A percentile compares a stretch with the other conserved stretches of the same genome.
Conservation (phyloP, 1,139 yeast genomes). For the Yarrowia galli region DNA sequence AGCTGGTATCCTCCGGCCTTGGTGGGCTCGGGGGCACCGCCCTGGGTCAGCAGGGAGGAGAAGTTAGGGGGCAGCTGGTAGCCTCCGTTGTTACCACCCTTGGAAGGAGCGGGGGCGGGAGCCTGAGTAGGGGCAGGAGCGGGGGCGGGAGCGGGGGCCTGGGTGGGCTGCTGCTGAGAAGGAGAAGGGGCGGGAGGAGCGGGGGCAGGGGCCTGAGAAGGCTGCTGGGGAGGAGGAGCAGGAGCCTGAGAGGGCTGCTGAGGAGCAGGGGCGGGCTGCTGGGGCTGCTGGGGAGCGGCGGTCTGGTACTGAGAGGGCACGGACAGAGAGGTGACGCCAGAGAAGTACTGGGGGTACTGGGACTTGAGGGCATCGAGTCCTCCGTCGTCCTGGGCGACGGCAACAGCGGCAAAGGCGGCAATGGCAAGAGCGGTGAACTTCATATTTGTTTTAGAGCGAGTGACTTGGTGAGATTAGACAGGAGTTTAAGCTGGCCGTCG, state of each 20-base stretch:
- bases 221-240: conserved; percentile 25
- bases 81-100: conserved; percentile 23
- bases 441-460: conserved; percentile 19
- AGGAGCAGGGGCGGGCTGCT: conserved; percentile 28
- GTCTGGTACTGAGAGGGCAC: conserved; percentile 30
- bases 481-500: conserved; percentile 24
- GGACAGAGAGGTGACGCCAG: conserved; percentile 32
- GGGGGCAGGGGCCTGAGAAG: conserved; percentile 18
- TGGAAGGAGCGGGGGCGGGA: conserved; percentile 21
- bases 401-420: conserved; percentile 32
- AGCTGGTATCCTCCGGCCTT: conserved; percentile 23
- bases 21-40: neutral
- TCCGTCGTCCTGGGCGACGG: conserved; percentile 35
- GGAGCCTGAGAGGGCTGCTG: conserved; percentile 19
- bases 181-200: conserved; percentile 18
- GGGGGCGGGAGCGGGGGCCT: conserved; percentile 16
- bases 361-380: conserved; percentile 36
- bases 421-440: conserved; percentile 36
- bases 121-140: conserved; percentile 21
- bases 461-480: conserved; percentile 33
- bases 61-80: conserved; percentile 35
- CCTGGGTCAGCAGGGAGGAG: conserved; percentile 18
- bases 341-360: conserved; percentile 35
- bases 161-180: conserved; percentile 3
- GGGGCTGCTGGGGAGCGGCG: conserved; percentile 30